Base-by-base conservation (phyloP, 1,139 yeast genomes). In the Candida pseudocylindracea region DNA sequence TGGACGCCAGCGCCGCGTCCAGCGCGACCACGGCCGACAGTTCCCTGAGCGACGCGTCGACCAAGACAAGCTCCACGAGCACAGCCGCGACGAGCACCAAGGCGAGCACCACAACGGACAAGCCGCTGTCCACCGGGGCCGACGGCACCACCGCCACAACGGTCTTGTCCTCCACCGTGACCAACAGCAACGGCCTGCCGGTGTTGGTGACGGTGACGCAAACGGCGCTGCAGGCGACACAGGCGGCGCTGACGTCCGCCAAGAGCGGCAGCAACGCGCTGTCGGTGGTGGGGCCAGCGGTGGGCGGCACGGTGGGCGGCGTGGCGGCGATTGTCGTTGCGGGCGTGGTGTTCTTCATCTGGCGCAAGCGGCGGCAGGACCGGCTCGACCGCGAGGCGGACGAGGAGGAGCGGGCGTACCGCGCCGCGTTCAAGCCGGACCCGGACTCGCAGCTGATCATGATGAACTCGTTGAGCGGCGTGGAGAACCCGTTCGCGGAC, bases 221-320 rank as follows among this genome's bases (percentile, higher is more conserved):
- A 5, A 24, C 25, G 25, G 25, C 25, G 25, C 5, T 5, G 7
- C 25, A 6, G 25, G 25, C 25, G 25, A 5, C 8, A 9, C 26
- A 8, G 26, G 3, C 10, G 9, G 10, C 26, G 26, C 26, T 25
- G 26, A 6, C 6, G 26, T 9, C 10, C 10, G 39, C 7, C 27
- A 10, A 15, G 30, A 9, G 8, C 35, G 35, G 35, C 27, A 36
- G 36, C 30, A 34, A 30, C 20, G 32, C 33, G 10, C 32, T 36
- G 27, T 32, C 54, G 11, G 57, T 54, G 33, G 46, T 51, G 4
- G 79, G 72, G 5, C 68, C 79, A 28, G 68, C 72, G 31, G 74
- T 65, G 11, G 81, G 81, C 11, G 78, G 78, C 24, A 79, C 66
- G 2, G 73, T 71, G 10, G 81, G 80, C 25, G 76, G 66, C 4